These are phyloP conservation scores for Platanthera zijinensis DNA, from an alignment of 106 monocot genomes.

Conservation along the genomic window DNA sequence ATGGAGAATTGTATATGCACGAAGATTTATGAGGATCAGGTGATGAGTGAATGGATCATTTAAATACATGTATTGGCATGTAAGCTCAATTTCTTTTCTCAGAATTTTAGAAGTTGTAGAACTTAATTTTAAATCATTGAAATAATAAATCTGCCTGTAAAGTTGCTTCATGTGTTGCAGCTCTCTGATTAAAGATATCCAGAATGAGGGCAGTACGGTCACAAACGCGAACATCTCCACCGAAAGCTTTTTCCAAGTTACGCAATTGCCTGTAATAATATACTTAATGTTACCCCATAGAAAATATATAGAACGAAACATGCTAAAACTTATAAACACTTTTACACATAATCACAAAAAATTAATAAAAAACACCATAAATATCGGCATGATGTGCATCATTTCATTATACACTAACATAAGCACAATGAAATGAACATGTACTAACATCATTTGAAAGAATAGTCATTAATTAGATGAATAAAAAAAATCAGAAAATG, in stretches of 20 bases:
- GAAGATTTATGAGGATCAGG: background rate
- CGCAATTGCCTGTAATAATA: slow-evolving; percentile 65
- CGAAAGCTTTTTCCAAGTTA: slow-evolving; percentile 93
- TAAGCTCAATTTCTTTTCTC: background rate
- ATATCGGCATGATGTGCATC: background rate
- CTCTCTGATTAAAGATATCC: slow-evolving; percentile 97
- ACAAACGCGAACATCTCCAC: slow-evolving; percentile 90
- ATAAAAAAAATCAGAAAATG: background rate
- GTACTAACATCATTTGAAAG: background rate
- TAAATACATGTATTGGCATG: background rate
- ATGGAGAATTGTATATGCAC: background rate
- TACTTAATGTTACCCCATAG: background rate
- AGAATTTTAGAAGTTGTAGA: background rate
- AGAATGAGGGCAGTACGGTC: slow-evolving; percentile 97
- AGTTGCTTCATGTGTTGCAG: slow-evolving; percentile 97
- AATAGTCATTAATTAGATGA: background rate
- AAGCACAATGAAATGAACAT: background rate
- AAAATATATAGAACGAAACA: background rate
- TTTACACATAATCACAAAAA: background rate
- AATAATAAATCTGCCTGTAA: slow-evolving; percentile 51
- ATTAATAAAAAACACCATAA: background rate
- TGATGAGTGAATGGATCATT: background rate
- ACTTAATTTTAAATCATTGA: background rate
- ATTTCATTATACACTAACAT: background rate
- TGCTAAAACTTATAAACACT: background rate